These are phyloP conservation scores for Colletotrichum coccodes DNA, from an alignment of 2,329 filamentous ascomycete species.

Conservation along the genomic window DNA sequence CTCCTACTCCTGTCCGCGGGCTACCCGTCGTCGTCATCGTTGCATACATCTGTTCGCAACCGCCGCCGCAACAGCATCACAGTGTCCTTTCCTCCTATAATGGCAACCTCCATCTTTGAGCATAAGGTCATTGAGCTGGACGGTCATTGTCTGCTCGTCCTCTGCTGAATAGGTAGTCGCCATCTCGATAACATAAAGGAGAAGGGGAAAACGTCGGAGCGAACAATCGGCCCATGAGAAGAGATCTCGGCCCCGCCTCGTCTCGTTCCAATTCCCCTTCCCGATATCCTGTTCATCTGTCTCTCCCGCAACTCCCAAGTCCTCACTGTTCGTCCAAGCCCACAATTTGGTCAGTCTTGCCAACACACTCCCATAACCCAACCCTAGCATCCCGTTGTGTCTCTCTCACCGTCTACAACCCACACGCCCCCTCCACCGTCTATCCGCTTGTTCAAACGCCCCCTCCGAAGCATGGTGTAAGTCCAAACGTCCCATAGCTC, in stretches of 20 bases:
- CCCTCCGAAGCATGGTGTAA: constrained; percentile 29
- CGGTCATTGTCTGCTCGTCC: constrained; percentile 34
- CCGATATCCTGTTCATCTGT: constrained; percentile 18
- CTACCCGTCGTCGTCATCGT: constrained; percentile 3
- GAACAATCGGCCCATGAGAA: constrained; percentile 24
- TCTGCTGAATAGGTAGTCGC: constrained; percentile 21
- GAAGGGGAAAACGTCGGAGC: constrained; percentile 15
- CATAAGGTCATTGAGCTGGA: constrained; percentile 36
- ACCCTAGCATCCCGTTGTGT: constrained; percentile 21
- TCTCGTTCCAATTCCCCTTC: constrained; percentile 17
- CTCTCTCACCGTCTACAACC: constrained; percentile 27
- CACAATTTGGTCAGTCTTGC: neutral
- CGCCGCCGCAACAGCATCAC: constrained; percentile 1
- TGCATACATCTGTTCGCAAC: neutral
- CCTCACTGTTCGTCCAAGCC: constrained; percentile 17
- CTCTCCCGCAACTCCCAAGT: constrained; percentile 14
- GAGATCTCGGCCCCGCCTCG: constrained; percentile 16
- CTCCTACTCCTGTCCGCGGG: constrained; percentile 3
- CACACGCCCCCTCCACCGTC: constrained; percentile 1
- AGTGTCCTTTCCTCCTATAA: constrained; percentile 26
- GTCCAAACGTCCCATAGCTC: constrained; percentile 31
- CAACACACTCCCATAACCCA: neutral
- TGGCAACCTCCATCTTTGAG: constrained; percentile 28
- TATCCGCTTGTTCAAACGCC: constrained; percentile 24
- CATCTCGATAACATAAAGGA: constrained; percentile 23